Percentiles rank a stretch among this genome's conserved stretches.
These are phyloP conservation scores for Theileria orientalis DNA, from an alignment of 169 alveolate species.

Conservation along the genomic window DNA sequence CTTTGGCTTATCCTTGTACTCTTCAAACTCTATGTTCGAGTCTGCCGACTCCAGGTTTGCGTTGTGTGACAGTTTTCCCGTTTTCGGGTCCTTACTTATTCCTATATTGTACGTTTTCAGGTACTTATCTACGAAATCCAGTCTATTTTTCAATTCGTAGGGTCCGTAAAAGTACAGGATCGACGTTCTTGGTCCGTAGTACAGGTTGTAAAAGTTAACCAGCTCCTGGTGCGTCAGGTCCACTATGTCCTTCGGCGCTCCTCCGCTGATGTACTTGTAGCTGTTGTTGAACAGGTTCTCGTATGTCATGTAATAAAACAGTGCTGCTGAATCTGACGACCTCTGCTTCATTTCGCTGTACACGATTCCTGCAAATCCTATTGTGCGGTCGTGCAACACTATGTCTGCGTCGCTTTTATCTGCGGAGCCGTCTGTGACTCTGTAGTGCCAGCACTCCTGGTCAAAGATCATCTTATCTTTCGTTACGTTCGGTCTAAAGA, in stretches of 20 bases:
- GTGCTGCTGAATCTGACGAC: constrained; percentile 50
- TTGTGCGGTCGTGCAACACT: constrained; percentile 39
- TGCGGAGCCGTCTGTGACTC: constrained; percentile 54
- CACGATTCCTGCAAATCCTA: constrained; percentile 72
- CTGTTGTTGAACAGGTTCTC: constrained; percentile 64
- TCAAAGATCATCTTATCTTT: constrained; percentile 66
- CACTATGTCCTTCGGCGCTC: constrained; percentile 83
- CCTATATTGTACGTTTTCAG: constrained; percentile 27
- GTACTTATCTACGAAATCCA: constrained; percentile 70
- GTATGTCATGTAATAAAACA: constrained; percentile 45
- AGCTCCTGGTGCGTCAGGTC: constrained; percentile 74
- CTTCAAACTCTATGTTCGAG: constrained; percentile 5
- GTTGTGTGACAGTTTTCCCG: constrained; percentile 7
- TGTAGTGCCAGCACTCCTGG: constrained; percentile 87
- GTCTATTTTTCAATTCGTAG: constrained; percentile 60
- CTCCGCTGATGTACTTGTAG: constrained; percentile 81
- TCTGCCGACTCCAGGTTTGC: constrained; percentile 41
- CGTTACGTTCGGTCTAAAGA: constrained; percentile 76
- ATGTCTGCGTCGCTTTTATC: constrained; percentile 66
- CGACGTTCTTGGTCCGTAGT: constrained; percentile 81
- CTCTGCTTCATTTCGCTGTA: constrained; percentile 73
- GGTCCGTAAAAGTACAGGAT: constrained; percentile 76
- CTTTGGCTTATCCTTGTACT: constrained; percentile 20
- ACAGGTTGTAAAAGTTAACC: constrained; percentile 69
- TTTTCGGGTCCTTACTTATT: neutral